Evolutionary conservation across 805 yeast species (phyloP), one percentile per base, ranked within the genome.

Genomic region (Cyberlindnera mycetangii): DNA sequence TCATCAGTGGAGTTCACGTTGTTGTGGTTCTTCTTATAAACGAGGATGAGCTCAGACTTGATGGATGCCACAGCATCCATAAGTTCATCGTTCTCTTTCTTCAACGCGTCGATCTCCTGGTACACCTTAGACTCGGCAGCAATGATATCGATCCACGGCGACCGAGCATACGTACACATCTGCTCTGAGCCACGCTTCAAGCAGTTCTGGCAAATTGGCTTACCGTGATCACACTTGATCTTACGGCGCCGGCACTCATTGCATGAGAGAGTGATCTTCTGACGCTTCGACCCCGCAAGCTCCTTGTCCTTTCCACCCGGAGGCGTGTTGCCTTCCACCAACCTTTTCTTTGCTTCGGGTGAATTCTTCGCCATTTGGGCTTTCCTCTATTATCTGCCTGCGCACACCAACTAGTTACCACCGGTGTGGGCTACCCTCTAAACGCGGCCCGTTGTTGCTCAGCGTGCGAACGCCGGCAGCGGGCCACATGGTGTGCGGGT

Each of bases 81-180:
- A 10, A 53, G 45, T 15, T 45, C 45, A 18, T 51, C 54, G 27
- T 53, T 53, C 41, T 53, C 54, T 14, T 33, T 39, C 36, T 53
- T 53, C 38, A 53, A 28, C 1, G 44, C 42, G 27, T 53, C 54
- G 31, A 53, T 51, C 44, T 53, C 55, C 34, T 53, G 50, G 40
- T 53, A 53, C 10, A 51, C 50, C 27, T 50, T 51, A 12, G 50
- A 43, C 38, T 53, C 57, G 2, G 50, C 48, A 15, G 52, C 47
- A 20, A 53, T 51, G 31, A 51, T 51, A 15, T 51, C 51, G 9
- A 53, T 53, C 57, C 57, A 53, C 17, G 57, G 57, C 3, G 57
- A 53, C 3, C 47, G 45, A 11, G 53, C 44, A 36, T 51, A 53
- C 1, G 45, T 39, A 22, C 57, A 53, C 5, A 33, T 36, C 3